Conservation (phyloP, 805 yeast species). For the Metschnikowia picachoensis region DNA sequence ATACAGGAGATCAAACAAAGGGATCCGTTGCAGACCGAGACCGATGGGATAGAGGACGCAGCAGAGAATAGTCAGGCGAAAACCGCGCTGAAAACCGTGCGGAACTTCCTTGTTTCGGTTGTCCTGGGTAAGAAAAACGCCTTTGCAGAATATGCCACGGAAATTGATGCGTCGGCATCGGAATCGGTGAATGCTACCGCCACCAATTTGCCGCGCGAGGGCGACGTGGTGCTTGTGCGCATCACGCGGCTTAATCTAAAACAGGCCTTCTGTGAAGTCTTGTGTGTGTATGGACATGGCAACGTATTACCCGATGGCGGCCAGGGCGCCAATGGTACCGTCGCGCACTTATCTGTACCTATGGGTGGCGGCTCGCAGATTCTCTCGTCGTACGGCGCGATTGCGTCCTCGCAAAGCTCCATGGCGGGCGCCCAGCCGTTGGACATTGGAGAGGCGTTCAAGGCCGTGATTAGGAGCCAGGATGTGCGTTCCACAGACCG, state of each 20-base stretch:
- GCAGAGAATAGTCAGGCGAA: slow-evolving; percentile 10
- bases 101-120: slow-evolving; percentile 29
- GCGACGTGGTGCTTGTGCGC: slow-evolving; percentile 75
- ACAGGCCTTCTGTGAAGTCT: slow-evolving; percentile 77
- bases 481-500: slow-evolving; percentile 90
- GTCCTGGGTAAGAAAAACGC: slow-evolving; percentile 24
- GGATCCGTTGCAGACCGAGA: background rate
- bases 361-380: slow-evolving; percentile 55
- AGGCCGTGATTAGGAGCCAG: slow-evolving; percentile 79
- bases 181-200: slow-evolving; percentile 24
- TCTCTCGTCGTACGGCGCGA: slow-evolving; percentile 29
- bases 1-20: slow-evolving; percentile 21
- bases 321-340: slow-evolving; percentile 52
- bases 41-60: slow-evolving; percentile 7
- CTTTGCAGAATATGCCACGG: slow-evolving; percentile 24
- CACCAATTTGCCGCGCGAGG: slow-evolving; percentile 71
- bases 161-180: slow-evolving; percentile 17
- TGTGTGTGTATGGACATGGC: slow-evolving; percentile 59
- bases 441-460: slow-evolving; percentile 84
- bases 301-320: slow-evolving; percentile 60
- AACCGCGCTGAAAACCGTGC: slow-evolving; percentile 11
- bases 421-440: slow-evolving; percentile 39
- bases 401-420: slow-evolving; percentile 41
- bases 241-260: slow-evolving; percentile 62
- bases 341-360: slow-evolving; percentile 36